A percentile compares a stretch with the other conserved stretches of the same genome.
Evolutionary conservation across 1,284 basidiomycete species (phyloP).

Genomic region (Tylopilus sp.): DNA sequence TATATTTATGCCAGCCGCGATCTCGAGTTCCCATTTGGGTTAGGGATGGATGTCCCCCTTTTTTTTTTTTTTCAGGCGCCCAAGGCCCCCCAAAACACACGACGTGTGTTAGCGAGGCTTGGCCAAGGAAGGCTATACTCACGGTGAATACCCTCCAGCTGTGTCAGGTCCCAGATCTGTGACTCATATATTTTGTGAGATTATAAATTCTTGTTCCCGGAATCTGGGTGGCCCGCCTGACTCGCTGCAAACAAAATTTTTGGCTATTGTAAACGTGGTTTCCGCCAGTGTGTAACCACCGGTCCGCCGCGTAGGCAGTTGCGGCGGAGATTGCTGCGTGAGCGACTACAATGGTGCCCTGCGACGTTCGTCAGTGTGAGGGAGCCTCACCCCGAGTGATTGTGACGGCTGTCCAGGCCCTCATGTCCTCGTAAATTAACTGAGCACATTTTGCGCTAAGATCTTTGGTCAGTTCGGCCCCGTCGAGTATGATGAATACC

Average conservation of each 20-base stretch:
- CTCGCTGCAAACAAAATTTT: constrained; percentile 17
- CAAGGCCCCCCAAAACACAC: constrained; percentile 27
- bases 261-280: constrained; percentile 10
- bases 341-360: constrained; percentile 1
- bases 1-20: constrained; percentile 21
- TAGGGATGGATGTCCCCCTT: constrained; percentile 11
- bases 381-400: constrained; percentile 9
- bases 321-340: constrained; percentile 35
- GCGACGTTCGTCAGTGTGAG: not conserved
- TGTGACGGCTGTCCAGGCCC: constrained; percentile 1
- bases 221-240: constrained; percentile 9
- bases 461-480: constrained; percentile 20
- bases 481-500: constrained; percentile 11
- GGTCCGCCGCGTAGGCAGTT: constrained; percentile 12
- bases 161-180: constrained; percentile 14
- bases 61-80: constrained; percentile 24
- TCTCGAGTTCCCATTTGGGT: constrained; percentile 25
- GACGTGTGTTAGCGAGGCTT: constrained; percentile 28
- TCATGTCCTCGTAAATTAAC: constrained; percentile 12
- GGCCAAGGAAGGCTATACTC: constrained; percentile 35
- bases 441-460: constrained; percentile 1
- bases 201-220: constrained; percentile 15
- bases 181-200: constrained; percentile 29
- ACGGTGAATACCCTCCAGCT: constrained; percentile 17
- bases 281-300: constrained; percentile 11